phyloP scores from a whole-genome alignment of 2,329 filamentous ascomycete species.

The Hypoxylon sp. region DNA sequence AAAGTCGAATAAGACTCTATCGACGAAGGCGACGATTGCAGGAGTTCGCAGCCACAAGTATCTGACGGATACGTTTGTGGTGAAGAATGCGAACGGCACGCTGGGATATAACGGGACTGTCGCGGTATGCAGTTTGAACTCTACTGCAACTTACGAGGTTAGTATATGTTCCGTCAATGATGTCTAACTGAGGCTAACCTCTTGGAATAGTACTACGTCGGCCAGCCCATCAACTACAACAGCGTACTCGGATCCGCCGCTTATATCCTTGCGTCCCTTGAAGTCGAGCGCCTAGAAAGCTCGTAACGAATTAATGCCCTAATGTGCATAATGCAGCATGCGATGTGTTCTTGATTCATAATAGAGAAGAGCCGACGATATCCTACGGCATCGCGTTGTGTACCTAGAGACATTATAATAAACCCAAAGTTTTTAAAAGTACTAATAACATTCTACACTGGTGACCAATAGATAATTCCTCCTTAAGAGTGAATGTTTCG shows the following conservation, averaged over 20 bases:
- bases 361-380: neutral
- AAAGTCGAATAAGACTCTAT: slow-evolving; percentile 11
- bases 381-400: neutral
- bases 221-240: slow-evolving; percentile 56
- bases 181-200: slow-evolving; percentile 34
- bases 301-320: slow-evolving; percentile 1
- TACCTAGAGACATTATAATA: neutral
- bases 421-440: neutral
- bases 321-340: slow-evolving; percentile 11
- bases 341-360: slow-evolving; percentile 15
- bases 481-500: neutral
- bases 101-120: slow-evolving; percentile 58
- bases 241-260: slow-evolving; percentile 58
- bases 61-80: slow-evolving; percentile 50
- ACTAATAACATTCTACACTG: neutral
- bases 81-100: slow-evolving; percentile 48
- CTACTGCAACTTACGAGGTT: slow-evolving; percentile 57
- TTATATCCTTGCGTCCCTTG: slow-evolving; percentile 58
- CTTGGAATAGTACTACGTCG: slow-evolving; percentile 56
- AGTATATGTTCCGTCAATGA: slow-evolving; percentile 26
- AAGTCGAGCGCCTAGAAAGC: slow-evolving; percentile 53
- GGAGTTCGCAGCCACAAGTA: slow-evolving; percentile 46
- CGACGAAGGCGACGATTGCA: slow-evolving; percentile 23
- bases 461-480: neutral
- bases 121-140: slow-evolving; percentile 60